A percentile compares a stretch with the other conserved stretches of the same genome.
phyloP scores from a whole-genome alignment of 148 eudicot species.

The Chenopodium suecicum region DNA sequence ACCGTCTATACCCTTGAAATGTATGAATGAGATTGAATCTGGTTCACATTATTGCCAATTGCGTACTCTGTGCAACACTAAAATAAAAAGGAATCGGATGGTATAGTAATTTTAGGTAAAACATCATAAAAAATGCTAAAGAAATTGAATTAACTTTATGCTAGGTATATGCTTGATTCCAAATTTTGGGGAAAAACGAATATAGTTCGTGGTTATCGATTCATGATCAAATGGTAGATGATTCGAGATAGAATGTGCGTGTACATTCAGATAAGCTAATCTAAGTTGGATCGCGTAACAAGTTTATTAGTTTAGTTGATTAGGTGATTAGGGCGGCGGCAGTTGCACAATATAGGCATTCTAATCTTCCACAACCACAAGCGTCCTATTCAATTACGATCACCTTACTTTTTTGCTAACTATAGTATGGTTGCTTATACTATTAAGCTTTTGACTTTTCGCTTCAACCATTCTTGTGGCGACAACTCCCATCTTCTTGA shows the following conservation, averaged over 20 bases:
- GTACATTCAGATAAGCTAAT: background rate
- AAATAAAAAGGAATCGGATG: background rate
- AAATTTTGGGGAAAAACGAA: background rate
- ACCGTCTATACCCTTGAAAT: too few species aligned
- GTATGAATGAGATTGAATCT: too few species aligned
- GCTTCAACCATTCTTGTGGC: background rate
- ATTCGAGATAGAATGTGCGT: background rate
- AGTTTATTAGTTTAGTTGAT: background rate
- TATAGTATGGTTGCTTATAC: conserved; percentile 15
- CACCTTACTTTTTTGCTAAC: conserved; percentile 9
- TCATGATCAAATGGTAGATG: background rate
- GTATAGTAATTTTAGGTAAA: background rate
- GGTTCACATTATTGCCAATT: too few species aligned
- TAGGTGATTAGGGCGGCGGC: background rate
- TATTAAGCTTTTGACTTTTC: conserved; percentile 18
- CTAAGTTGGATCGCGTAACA: background rate
- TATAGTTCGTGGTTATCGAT: background rate
- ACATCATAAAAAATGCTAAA: background rate
- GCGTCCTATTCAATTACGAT: conserved; percentile 15
- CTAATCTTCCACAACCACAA: conserved; percentile 17
- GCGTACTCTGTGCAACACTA: background rate
- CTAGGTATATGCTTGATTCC: conserved; percentile 4
- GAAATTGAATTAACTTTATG: background rate
- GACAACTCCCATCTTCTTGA: conserved; percentile 5
- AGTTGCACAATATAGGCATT: background rate